Evolutionary conservation across 176 grass and related monocot genomes (phyloP), one percentile per base, ranked within the genome.

Genomic region (Avena sativa): DNA sequence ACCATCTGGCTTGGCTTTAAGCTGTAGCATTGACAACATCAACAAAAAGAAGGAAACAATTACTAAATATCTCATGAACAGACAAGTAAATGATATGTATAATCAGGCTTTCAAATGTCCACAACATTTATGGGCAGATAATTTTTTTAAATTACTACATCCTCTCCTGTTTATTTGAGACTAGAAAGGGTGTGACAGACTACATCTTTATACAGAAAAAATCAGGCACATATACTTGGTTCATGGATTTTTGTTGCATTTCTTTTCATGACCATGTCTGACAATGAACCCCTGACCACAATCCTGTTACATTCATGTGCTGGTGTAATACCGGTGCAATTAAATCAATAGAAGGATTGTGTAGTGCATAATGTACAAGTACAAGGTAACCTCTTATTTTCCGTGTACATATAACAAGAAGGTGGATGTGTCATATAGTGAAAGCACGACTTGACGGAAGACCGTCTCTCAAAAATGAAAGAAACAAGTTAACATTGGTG

Each of bases 1-100:
- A 82, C 2, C 61, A 59, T 85, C 69, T 10, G 40, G 9, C 3
- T 76, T 85, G 55, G 88, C 48, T 75, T 74, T 85, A 62, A 85
- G 32, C 88, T 89, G 82, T 46, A 75, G 20, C 28, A 28, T 61
- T 44, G 61, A 69, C 44, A 81, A 38, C 12, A 81, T 81, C 47
- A 89, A 65, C 49, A 61, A 5, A 15, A 79, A 79, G 16, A n/a
- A 72, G 67, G 9, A n/a, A 0, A 0, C 7, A 84, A 13, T 46
- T 78, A 77, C 34, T 36, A 34, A 82, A 25, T 73, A 81, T 30
- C 34, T 71, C 34, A 83, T 70, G 13, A 26, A 83, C 21, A n/a
- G 53, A 50, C 12, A 55, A 40, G 30, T 15, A 66, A 76, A 69
- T 60, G 23, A 69, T 40, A 40, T 81, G 75, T 11, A 49, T n/a